Conservation (phyloP, 495 filamentous ascomycete species). For the Neurospora tetrasperma region DNA sequence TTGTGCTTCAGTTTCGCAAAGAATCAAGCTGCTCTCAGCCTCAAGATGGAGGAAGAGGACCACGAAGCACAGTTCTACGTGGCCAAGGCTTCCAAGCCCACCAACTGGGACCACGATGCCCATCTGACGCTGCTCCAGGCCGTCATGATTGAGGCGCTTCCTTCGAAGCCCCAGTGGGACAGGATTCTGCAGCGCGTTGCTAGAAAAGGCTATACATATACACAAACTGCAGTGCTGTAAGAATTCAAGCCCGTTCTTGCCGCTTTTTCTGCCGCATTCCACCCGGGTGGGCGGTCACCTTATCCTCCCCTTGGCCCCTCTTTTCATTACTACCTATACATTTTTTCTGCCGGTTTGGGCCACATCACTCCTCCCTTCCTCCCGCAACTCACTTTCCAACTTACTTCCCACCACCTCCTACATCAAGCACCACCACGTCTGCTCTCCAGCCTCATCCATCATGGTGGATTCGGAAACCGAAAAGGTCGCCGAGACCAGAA, state of each 20-base stretch:
- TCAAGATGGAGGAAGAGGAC: not conserved
- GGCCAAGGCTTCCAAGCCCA: constrained; percentile 14
- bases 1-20: not conserved
- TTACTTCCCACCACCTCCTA: not conserved
- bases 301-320: not conserved
- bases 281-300: not conserved
- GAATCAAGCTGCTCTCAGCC: not conserved
- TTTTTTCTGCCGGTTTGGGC: not conserved
- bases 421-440: not conserved
- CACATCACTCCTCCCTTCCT: not conserved
- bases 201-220: constrained; percentile 21
- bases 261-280: not conserved
- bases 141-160: constrained; percentile 14
- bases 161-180: constrained; percentile 13
- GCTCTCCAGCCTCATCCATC: not conserved
- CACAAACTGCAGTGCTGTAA: constrained; percentile 21
- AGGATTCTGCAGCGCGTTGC: constrained; percentile 10
- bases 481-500: constrained; percentile 3
- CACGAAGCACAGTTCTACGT: not conserved
- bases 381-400: not conserved
- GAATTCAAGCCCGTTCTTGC: not conserved
- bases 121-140: constrained; percentile 24
- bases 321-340: not conserved
- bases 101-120: constrained; percentile 25
- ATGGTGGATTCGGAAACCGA: constrained; percentile 1